phyloP scores from a whole-genome alignment of 2,329 filamentous ascomycete species.

The Tolypocladium tropicale region DNA sequence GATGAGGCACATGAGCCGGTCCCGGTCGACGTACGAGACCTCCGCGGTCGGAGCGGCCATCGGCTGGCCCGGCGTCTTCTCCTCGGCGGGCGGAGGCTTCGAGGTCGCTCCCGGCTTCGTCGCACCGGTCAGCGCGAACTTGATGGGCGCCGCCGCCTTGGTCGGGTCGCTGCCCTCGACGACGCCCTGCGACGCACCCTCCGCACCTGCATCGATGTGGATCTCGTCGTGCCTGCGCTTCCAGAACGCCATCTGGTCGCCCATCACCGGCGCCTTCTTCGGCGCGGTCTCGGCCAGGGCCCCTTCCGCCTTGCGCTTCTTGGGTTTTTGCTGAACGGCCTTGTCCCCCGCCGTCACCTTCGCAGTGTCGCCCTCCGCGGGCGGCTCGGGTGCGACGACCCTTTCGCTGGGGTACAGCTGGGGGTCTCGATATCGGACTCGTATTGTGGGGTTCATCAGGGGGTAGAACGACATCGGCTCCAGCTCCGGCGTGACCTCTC shows the following conservation, averaged over 20 bases:
- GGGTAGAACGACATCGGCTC: conserved; percentile 59
- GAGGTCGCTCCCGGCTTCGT: conserved; percentile 9
- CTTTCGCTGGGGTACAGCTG: conserved; percentile 60
- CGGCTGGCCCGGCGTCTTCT: conserved; percentile 4
- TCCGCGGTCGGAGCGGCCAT: conserved; percentile 1
- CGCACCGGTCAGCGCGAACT: conserved; percentile 20
- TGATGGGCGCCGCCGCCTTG: conserved; percentile 12
- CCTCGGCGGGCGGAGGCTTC: background rate
- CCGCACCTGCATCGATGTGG: conserved; percentile 10
- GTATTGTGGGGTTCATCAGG: conserved; percentile 55
- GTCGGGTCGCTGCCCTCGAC: background rate
- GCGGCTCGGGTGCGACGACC: conserved; percentile 43
- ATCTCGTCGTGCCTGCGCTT: conserved; percentile 33
- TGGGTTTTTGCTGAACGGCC: conserved; percentile 28
- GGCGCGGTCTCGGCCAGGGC: conserved; percentile 13
- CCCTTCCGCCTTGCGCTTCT: conserved; percentile 44
- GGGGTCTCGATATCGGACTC: conserved; percentile 68
- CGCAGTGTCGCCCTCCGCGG: conserved; percentile 20
- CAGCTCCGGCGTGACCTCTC: conserved; percentile 42
- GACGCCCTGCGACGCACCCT: background rate
- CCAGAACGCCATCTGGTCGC: conserved; percentile 33
- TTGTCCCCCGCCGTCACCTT: conserved; percentile 15
- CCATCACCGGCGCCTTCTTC: conserved; percentile 31
- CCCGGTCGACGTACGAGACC: conserved; percentile 48
- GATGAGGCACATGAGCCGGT: conserved; percentile 33